Base-by-base conservation (phyloP, 352 stramenopile species). In the Globisporangium megalacanthum region DNA sequence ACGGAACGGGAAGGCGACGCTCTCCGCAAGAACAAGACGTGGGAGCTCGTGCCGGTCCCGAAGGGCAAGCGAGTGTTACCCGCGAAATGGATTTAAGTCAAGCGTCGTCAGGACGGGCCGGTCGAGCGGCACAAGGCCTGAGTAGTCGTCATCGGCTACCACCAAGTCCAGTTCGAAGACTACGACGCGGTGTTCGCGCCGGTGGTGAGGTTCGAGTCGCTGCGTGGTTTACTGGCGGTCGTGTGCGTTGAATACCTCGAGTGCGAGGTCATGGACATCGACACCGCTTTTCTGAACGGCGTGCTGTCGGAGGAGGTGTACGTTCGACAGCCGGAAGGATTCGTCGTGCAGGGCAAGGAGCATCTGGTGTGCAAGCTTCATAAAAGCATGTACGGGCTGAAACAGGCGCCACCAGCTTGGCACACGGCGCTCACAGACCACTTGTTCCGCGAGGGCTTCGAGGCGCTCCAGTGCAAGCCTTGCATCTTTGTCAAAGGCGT, bases 401-500 rank as follows among this genome's bases (percentile, higher is more conserved):
- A 49, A 9, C 44, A 49, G 20, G 44, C 19, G 10, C 44, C 6
- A 49, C 3, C 17, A 5, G 44, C 44, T 2, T 68, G 47, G 55
- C 46, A 67, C 51, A 19, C 33, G 3, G 41, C 29, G 4, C 44
- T 60, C 0, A 57, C 49, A 4, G 33, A 37, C 33, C 8, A 37
- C 33, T 8, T 37, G 33, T 8, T 9, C 33, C 5, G 33, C 8
- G 52, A 56, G 36, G 56, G 56, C 0, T 61, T 65, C n/a, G 56
- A 57, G 11, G 52, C 49, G 13, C 20, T 59, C 4, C 33, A 11
- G 10, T 61, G 52, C 42, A 48, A 62, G 19, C 50, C 62, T 0
- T 68, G 62, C 20, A 50, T 61, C 3, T 62, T 55, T 36, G 29
- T 62, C 2, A 36, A 45, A 7, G 13, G 3, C 35, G 46, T 22